phyloP scores from a whole-genome alignment of 345 rosid species.

The Heritiera fomes region DNA sequence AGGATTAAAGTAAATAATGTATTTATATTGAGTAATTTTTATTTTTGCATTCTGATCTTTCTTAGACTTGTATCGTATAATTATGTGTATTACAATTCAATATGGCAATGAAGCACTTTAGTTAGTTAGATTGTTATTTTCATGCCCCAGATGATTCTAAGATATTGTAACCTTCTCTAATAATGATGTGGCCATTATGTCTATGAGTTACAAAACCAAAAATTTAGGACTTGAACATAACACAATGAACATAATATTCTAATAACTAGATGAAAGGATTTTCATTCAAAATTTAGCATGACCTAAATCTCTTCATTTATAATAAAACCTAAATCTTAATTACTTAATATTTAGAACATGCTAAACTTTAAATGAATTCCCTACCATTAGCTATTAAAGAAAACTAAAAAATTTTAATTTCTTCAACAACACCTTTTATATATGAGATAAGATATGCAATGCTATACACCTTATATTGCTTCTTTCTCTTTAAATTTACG shows the following conservation, averaged over 20 bases:
- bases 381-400: not conserved
- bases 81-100: no score
- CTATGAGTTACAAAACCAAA: not conserved
- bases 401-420: not conserved
- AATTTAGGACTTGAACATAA: not conserved
- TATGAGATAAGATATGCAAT: no score
- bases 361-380: not conserved
- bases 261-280: not conserved
- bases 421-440: no score
- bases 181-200: not conserved
- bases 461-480: no score
- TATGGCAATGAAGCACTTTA: no score
- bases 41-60: no score
- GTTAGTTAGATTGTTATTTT: not conserved
- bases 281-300: conserved; percentile 14
- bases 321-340: not conserved
- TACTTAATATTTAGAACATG: not conserved
- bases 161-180: not conserved
- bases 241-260: not conserved
- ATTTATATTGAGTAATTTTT: no score
- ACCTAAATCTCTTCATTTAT: not conserved
- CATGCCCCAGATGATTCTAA: not conserved
- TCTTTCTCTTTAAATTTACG: not conserved
- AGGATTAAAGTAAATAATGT: no score
- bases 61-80: no score